Evolutionary conservation across 2,329 filamentous ascomycete genomes (phyloP).

Genomic region (Fusarium anguioides): DNA sequence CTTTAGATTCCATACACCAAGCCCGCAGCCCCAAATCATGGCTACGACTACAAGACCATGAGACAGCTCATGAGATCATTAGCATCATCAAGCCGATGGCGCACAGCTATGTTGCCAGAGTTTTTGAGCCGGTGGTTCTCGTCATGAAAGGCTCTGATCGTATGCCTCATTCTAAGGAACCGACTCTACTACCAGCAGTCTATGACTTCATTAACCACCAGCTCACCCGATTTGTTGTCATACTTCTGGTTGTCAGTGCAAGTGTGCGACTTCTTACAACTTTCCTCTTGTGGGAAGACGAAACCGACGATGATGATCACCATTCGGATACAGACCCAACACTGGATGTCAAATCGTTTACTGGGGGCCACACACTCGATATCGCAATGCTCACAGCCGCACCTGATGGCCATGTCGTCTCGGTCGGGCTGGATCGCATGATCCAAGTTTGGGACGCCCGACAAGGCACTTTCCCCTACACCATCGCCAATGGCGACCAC

Average conservation of each 20-base stretch:
- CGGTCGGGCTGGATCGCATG: slow-evolving; percentile 75
- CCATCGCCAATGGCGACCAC: slow-evolving; percentile 55
- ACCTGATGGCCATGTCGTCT: slow-evolving; percentile 72
- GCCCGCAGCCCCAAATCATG: slow-evolving; percentile 81
- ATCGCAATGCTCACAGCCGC: slow-evolving; percentile 73
- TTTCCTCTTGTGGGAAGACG: slow-evolving; percentile 76
- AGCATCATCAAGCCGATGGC: slow-evolving; percentile 77
- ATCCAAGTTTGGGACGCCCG: slow-evolving; percentile 74
- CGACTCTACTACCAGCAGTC: slow-evolving; percentile 51
- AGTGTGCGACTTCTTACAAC: slow-evolving; percentile 78
- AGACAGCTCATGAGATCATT: slow-evolving; percentile 81
- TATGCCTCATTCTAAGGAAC: slow-evolving; percentile 60
- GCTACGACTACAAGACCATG: slow-evolving; percentile 81
- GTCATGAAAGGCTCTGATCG: slow-evolving; percentile 76
- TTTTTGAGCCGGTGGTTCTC: slow-evolving; percentile 80
- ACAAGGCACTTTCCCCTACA: slow-evolving; percentile 55
- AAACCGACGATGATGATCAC: slow-evolving; percentile 58
- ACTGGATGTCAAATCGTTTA: slow-evolving; percentile 70
- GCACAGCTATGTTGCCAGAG: slow-evolving; percentile 77
- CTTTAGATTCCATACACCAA: slow-evolving; percentile 73
- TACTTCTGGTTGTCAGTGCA: slow-evolving; percentile 71
- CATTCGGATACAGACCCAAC: slow-evolving; percentile 59
- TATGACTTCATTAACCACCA: slow-evolving; percentile 76
- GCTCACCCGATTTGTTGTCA: slow-evolving; percentile 68
- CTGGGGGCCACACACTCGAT: slow-evolving; percentile 74